Percentiles rank a stretch among this genome's conserved stretches.
These are phyloP conservation scores for Macrophomina tecta DNA, from an alignment of 2,329 filamentous ascomycete species.

Conservation along the genomic window DNA sequence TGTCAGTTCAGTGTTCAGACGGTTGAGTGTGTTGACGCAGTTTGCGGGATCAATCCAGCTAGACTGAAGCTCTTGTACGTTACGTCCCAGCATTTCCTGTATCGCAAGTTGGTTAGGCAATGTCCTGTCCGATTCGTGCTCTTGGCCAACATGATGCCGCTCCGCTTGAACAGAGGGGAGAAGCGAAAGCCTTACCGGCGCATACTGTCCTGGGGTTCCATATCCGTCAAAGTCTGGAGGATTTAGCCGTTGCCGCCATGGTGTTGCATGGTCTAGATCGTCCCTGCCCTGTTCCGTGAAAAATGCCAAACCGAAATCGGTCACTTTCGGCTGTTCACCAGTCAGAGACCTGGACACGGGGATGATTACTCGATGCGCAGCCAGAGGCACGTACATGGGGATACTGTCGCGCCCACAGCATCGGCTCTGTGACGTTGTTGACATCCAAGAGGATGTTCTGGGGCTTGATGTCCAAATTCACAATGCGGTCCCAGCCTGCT, in stretches of 20 bases:
- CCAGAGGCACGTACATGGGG: conserved; percentile 1
- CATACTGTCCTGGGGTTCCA: neutral
- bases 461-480: conserved; percentile 10
- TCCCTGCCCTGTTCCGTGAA: neutral
- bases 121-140: neutral
- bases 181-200: neutral
- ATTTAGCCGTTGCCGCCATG: neutral
- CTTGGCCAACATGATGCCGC: neutral
- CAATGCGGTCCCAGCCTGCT: neutral
- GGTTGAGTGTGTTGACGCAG: neutral
- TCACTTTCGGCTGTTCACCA: neutral
- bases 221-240: neutral
- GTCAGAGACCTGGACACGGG: neutral
- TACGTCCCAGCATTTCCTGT: neutral
- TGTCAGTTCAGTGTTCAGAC: neutral
- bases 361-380: too few species aligned
- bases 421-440: neutral
- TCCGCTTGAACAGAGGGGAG: neutral
- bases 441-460: neutral
- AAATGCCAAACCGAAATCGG: neutral
- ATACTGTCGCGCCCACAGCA: conserved; percentile 1
- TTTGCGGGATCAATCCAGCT: too few species aligned
- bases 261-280: neutral
- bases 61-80: neutral
- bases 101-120: neutral